Evolutionary conservation across 768 basidiomycete species (phyloP).

Genomic region (Boletus sensibilis): DNA sequence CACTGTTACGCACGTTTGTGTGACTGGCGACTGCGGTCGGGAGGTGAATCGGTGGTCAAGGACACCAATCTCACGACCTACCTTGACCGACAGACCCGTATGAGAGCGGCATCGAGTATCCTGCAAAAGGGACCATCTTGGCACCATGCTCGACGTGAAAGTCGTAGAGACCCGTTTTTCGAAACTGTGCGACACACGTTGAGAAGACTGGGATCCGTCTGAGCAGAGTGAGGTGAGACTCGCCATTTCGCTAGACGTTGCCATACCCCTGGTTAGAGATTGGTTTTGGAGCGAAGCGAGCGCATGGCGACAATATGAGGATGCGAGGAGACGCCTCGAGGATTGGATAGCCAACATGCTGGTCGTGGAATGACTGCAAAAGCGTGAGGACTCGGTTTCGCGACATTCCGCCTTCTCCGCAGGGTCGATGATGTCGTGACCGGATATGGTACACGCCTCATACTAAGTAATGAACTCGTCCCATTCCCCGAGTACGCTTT

Average conservation of each 20-base stretch:
- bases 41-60: constrained; percentile 9
- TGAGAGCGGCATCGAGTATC: constrained; percentile 89
- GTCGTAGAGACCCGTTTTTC: constrained; percentile 79
- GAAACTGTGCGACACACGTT: constrained; percentile 36
- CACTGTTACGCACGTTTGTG: constrained; percentile 77
- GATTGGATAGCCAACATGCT: constrained; percentile 9
- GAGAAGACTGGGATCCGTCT: not conserved
- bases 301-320: not conserved
- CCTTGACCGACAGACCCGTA: constrained; percentile 85
- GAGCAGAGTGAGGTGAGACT: constrained; percentile 1
- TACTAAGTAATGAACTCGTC: too few species aligned
- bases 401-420: constrained; percentile 1
- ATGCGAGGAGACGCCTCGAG: not conserved
- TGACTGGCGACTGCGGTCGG: constrained; percentile 74
- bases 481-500: too few species aligned
- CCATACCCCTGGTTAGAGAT: constrained; percentile 11
- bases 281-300: not conserved
- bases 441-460: not conserved
- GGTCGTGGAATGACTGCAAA: constrained; percentile 2
- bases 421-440: constrained; percentile 2
- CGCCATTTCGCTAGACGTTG: constrained; percentile 21
- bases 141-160: constrained; percentile 82
- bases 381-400: not conserved
- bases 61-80: constrained; percentile 32
- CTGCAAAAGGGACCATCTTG: constrained; percentile 97